These are phyloP conservation scores for Phaeodactylum tricornutum DNA, from an alignment of 108 stramenopile genomes.

Conservation along the genomic window DNA sequence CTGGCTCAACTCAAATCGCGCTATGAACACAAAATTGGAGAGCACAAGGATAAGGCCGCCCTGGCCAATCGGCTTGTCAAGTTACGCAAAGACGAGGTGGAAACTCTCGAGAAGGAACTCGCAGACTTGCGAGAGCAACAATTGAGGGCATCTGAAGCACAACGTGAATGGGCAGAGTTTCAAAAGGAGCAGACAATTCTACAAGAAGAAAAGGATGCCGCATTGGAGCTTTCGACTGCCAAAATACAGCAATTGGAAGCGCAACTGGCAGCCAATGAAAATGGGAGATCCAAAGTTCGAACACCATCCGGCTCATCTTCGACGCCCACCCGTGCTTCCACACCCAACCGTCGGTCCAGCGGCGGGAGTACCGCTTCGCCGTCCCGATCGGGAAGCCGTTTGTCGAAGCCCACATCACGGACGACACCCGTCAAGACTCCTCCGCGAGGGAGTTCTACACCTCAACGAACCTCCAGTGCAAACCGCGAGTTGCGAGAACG, in stretches of 20 bases:
- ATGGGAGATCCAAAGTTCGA: neutral
- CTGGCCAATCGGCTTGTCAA: constrained; percentile 1
- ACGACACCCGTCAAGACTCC: neutral
- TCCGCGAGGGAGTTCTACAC: constrained; percentile 1
- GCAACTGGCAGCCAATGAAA: constrained; percentile 5
- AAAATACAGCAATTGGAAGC: constrained; percentile 13
- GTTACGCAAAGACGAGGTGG: constrained; percentile 6
- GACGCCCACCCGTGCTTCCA: too few species aligned
- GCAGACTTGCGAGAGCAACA: constrained; percentile 1
- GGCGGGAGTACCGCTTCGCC: too few species aligned
- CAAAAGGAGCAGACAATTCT: neutral
- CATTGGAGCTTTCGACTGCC: constrained; percentile 1
- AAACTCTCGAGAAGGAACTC: constrained; percentile 5
- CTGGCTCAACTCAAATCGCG: constrained; percentile 8
- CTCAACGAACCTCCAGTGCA: neutral
- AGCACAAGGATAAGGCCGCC: constrained; percentile 8
- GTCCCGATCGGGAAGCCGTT: too few species aligned
- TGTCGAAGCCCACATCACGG: too few species aligned
- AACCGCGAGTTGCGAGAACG: neutral
- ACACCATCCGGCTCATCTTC: too few species aligned
- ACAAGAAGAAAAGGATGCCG: constrained; percentile 5
- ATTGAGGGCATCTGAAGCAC: constrained; percentile 5
- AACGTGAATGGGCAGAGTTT: neutral
- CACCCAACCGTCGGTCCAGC: too few species aligned
- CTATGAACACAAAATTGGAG: constrained; percentile 15